These are phyloP conservation scores for Cryptosporidium canis DNA, from an alignment of 169 alveolate species.

Conservation along the genomic window DNA sequence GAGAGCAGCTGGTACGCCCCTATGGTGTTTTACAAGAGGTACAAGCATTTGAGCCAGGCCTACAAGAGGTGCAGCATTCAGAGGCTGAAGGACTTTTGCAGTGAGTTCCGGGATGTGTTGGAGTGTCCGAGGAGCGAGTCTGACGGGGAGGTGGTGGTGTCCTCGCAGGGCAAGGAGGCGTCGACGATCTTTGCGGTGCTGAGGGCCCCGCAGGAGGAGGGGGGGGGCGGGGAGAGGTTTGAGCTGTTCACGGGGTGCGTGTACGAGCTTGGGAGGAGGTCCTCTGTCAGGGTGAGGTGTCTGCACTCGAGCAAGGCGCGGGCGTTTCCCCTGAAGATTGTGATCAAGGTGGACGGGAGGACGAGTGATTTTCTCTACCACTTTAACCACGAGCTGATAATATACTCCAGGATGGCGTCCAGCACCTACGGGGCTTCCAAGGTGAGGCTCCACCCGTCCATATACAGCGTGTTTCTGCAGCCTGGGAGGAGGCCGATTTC, in stretches of 20 bases:
- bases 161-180: conserved; percentile 67
- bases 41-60: conserved; percentile 9
- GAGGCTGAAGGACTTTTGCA: conserved; percentile 17
- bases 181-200: conserved; percentile 39
- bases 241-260: conserved; percentile 59
- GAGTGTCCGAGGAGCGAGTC: not conserved
- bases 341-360: conserved; percentile 53
- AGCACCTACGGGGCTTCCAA: conserved; percentile 42
- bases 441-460: conserved; percentile 52
- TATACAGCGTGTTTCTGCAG: conserved; percentile 23
- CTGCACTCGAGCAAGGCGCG: conserved; percentile 8
- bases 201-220: not conserved
- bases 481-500: conserved; percentile 26
- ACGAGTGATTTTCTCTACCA: conserved; percentile 61
- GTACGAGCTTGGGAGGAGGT: conserved; percentile 46
- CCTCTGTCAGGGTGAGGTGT: conserved; percentile 58
- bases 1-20: conserved; percentile 54
- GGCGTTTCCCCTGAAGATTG: conserved; percentile 35
- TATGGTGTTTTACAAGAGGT: conserved; percentile 43
- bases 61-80: conserved; percentile 37
- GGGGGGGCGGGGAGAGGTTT: not conserved
- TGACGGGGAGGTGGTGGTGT: not conserved
- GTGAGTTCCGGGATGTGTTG: not conserved
- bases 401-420: conserved; percentile 52
- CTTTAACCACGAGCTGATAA: conserved; percentile 42